phyloP scores from a whole-genome alignment of 2,329 filamentous ascomycete species.

The Teratosphaeria destructans region DNA sequence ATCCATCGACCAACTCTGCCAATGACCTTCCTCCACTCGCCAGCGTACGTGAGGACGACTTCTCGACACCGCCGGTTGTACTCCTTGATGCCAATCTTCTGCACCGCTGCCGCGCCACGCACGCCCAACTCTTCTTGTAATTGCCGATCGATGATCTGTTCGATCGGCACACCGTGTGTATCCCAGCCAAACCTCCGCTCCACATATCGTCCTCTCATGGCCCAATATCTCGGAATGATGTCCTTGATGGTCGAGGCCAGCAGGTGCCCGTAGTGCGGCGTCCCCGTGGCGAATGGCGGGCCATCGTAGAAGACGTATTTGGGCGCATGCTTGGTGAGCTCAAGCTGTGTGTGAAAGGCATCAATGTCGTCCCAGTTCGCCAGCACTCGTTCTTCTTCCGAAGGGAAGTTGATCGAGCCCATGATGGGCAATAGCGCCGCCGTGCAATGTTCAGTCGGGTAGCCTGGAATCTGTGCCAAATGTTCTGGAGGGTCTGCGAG shows the following conservation, averaged over 20 bases:
- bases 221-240: constrained; percentile 93
- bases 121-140: constrained; percentile 54
- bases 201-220: constrained; percentile 90
- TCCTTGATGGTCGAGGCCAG: constrained; percentile 94
- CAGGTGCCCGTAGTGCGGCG: constrained; percentile 64
- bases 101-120: constrained; percentile 75
- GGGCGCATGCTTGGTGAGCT: constrained; percentile 70
- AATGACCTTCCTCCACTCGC: constrained; percentile 80
- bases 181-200: constrained; percentile 93
- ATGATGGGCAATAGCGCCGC: constrained; percentile 12
- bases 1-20: constrained; percentile 90
- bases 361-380: constrained; percentile 82
- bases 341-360: constrained; percentile 79
- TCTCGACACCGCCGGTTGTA: constrained; percentile 88
- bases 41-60: constrained; percentile 84
- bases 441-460: not conserved
- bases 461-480: not conserved
- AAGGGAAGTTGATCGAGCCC: constrained; percentile 64
- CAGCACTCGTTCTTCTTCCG: constrained; percentile 79
- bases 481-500: not conserved
- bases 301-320: constrained; percentile 90
- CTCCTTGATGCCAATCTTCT: constrained; percentile 72
- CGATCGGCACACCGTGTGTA: constrained; percentile 85
- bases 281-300: constrained; percentile 44
- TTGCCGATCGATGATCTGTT: constrained; percentile 96